Conservation (phyloP, 2,329 filamentous ascomycete species). For the Coniochaeta sp. region DNA sequence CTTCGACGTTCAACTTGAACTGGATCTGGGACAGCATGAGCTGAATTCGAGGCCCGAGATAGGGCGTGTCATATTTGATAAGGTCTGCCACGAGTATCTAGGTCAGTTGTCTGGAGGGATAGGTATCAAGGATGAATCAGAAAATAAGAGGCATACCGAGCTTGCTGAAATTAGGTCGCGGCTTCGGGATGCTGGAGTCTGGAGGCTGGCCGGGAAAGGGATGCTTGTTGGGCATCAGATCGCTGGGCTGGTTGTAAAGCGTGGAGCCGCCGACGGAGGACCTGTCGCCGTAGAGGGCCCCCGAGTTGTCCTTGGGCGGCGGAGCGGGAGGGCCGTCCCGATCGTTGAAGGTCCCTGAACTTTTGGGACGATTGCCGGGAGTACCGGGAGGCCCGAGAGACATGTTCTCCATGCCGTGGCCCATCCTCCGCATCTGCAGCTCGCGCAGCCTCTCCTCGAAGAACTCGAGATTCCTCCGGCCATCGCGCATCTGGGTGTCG, state of each 20-base stretch:
- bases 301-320: constrained; percentile 63
- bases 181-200: constrained; percentile 59
- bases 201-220: constrained; percentile 72
- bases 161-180: constrained; percentile 88
- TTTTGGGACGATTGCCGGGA: constrained; percentile 33
- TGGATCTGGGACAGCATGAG: constrained; percentile 98
- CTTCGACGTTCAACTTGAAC: constrained; percentile 97
- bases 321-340: constrained; percentile 49
- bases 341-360: constrained; percentile 36
- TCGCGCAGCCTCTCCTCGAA: constrained; percentile 88
- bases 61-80: constrained; percentile 96
- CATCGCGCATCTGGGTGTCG: constrained; percentile 91
- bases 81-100: constrained; percentile 55
- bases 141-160: constrained; percentile 54
- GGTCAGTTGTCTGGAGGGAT: constrained; percentile 1
- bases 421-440: constrained; percentile 73
- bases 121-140: not conserved
- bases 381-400: constrained; percentile 37
- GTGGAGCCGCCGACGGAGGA: constrained; percentile 54
- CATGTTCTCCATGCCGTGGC: constrained; percentile 61
- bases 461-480: constrained; percentile 87
- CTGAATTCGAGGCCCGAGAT: constrained; percentile 94
- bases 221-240: constrained; percentile 73
- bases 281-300: constrained; percentile 33
- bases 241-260: constrained; percentile 47